A percentile compares a stretch with the other conserved stretches of the same genome.
Conservation (phyloP, 2,329 filamentous ascomycete species). For the Fusarium pseudoanthophilum region DNA sequence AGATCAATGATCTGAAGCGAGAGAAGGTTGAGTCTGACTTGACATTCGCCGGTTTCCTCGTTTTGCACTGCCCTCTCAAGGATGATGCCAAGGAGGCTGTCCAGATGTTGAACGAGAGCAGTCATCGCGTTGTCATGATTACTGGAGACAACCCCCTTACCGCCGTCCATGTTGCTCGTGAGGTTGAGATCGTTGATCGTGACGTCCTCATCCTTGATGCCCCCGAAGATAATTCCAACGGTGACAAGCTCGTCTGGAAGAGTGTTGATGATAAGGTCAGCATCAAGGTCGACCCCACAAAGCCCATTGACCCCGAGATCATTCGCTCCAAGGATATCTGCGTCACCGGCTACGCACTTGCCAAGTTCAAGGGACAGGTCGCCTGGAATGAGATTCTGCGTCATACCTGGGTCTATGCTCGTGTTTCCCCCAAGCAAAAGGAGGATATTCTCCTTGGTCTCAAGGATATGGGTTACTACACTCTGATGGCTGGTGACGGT, state of each 20-base stretch:
- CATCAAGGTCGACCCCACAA: constrained; percentile 85
- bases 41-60: constrained; percentile 92
- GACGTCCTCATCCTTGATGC: constrained; percentile 95
- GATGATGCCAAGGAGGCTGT: constrained; percentile 95
- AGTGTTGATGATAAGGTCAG: constrained; percentile 91
- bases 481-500: constrained; percentile 97
- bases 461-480: constrained; percentile 97
- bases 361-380: constrained; percentile 84
- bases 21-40: constrained; percentile 89
- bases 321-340: constrained; percentile 90
- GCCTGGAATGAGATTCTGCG: constrained; percentile 83
- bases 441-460: constrained; percentile 97
- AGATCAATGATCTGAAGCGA: constrained; percentile 93
- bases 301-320: constrained; percentile 83
- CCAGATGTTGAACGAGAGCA: constrained; percentile 98
- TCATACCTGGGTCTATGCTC: constrained; percentile 96
- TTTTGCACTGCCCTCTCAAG: constrained; percentile 94
- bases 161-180: constrained; percentile 91
- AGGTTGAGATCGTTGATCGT: constrained; percentile 97
- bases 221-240: constrained; percentile 86
- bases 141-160: constrained; percentile 98
- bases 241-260: constrained; percentile 88
- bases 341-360: constrained; percentile 92
- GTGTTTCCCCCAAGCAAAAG: constrained; percentile 98
- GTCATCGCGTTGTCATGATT: constrained; percentile 98